Evolutionary conservation across 2,329 filamentous ascomycete species (phyloP).

Genomic region (Trichoderma koningii): DNA sequence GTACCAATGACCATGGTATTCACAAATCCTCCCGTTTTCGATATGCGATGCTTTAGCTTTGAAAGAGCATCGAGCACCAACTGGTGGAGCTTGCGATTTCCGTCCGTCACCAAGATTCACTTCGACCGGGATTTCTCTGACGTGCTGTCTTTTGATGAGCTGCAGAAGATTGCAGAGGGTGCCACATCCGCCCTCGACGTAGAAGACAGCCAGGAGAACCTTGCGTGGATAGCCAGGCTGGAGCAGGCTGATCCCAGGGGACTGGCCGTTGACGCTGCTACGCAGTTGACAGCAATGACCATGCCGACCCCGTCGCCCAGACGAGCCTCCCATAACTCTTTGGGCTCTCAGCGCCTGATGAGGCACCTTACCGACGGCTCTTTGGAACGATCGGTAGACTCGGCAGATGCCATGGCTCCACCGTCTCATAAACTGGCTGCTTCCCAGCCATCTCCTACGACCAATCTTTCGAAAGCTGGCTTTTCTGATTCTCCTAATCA

Average conservation of each 20-base stretch:
- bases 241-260: conserved; percentile 55
- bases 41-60: conserved; percentile 78
- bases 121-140: conserved; percentile 72
- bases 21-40: conserved; percentile 71
- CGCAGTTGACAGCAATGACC: conserved; percentile 49
- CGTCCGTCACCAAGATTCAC: conserved; percentile 74
- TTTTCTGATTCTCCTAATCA: conserved; percentile 22
- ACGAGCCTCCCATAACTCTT: conserved; percentile 35
- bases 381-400: conserved; percentile 1
- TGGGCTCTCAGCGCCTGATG: conserved; percentile 27
- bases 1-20: conserved; percentile 60
- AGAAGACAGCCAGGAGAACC: conserved; percentile 62
- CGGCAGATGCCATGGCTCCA: neutral
- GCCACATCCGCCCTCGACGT: conserved; percentile 53
- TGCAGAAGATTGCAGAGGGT: conserved; percentile 66
- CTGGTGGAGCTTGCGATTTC: conserved; percentile 77
- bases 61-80: conserved; percentile 68
- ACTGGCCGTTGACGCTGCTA: conserved; percentile 46
- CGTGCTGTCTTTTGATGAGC: conserved; percentile 66
- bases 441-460: neutral
- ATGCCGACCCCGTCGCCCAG: conserved; percentile 41
- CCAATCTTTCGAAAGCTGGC: neutral
- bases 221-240: conserved; percentile 62
- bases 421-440: neutral
- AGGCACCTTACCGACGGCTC: neutral